Conservation (phyloP, 148 eudicot species). For the Bassia scoparia region DNA sequence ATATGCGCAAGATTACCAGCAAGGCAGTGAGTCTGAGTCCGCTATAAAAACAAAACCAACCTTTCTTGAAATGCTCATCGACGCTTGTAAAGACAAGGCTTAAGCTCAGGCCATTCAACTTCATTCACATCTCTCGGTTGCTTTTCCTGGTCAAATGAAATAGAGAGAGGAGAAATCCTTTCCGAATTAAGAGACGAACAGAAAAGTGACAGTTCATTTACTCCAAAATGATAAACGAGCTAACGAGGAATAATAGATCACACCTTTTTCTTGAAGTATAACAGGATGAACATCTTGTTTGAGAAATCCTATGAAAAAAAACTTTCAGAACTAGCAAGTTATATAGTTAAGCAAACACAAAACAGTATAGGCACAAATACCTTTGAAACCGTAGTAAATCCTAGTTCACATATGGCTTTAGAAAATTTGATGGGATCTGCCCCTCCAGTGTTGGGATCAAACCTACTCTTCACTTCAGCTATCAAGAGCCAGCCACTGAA, state of each 20-base stretch:
- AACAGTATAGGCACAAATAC: conserved; percentile 23
- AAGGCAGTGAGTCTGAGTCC: not conserved
- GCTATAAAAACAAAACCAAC: not conserved
- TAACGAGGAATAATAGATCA: not conserved
- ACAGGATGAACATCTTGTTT: conserved; percentile 82
- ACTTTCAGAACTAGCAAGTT: not conserved
- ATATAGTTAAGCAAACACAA: not conserved
- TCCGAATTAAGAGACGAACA: not conserved
- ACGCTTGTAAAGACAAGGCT: conserved; percentile 92
- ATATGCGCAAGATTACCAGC: not conserved
- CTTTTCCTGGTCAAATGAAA: conserved; percentile 38
- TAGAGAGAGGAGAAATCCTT: not conserved
- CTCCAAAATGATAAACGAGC: not conserved
- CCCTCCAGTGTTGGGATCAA: conserved; percentile 84
- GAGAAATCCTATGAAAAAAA: conserved; percentile 75
- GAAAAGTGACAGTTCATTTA: not conserved
- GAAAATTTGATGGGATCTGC: conserved; percentile 71
- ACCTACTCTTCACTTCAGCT: conserved; percentile 95
- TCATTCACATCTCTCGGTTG: conserved; percentile 28
- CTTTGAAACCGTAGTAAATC: conserved; percentile 56
- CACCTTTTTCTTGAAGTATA: conserved; percentile 81
- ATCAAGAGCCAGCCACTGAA: conserved; percentile 92
- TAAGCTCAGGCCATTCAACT: conserved; percentile 81
- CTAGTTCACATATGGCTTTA: conserved; percentile 68
- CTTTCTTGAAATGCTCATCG: conserved; percentile 37